These are phyloP conservation scores for Saturnispora ahearnii DNA, from an alignment of 805 yeast species.

Conservation along the genomic window DNA sequence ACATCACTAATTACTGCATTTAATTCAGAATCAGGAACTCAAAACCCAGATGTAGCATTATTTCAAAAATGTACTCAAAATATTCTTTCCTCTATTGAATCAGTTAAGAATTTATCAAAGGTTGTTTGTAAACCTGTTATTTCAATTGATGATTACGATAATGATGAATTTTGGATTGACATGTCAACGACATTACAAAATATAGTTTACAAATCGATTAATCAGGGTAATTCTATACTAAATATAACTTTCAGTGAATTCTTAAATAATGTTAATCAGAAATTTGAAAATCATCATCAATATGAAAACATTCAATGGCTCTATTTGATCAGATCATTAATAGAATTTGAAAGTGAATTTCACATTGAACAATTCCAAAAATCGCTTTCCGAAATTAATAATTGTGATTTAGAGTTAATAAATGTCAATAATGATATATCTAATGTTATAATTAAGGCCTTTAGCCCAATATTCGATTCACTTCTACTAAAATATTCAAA, in stretches of 20 bases:
- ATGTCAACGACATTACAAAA: conserved; percentile 11
- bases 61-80: conserved; percentile 13
- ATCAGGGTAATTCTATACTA: conserved; percentile 10
- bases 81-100: conserved; percentile 15
- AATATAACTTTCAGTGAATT: conserved; percentile 15
- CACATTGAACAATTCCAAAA: conserved; percentile 13
- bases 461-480: conserved; percentile 10
- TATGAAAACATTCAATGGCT: conserved; percentile 16
- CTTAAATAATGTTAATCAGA: conserved; percentile 10
- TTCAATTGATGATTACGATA: conserved; percentile 30
- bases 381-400: conserved; percentile 3
- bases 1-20: conserved; percentile 11
- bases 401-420: background rate
- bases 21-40: background rate
- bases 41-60: conserved; percentile 1
- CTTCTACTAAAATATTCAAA: conserved; percentile 9
- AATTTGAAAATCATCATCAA: background rate
- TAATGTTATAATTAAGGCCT: conserved; percentile 10
- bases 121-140: conserved; percentile 24
- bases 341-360: conserved; percentile 19
- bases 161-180: conserved; percentile 25
- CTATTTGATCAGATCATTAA: conserved; percentile 21
- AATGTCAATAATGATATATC: conserved; percentile 6
- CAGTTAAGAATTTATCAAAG: conserved; percentile 15
- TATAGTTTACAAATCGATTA: conserved; percentile 15